Evolutionary conservation across 1,284 basidiomycete species (phyloP).

Genomic region (Malassezia sp.): DNA sequence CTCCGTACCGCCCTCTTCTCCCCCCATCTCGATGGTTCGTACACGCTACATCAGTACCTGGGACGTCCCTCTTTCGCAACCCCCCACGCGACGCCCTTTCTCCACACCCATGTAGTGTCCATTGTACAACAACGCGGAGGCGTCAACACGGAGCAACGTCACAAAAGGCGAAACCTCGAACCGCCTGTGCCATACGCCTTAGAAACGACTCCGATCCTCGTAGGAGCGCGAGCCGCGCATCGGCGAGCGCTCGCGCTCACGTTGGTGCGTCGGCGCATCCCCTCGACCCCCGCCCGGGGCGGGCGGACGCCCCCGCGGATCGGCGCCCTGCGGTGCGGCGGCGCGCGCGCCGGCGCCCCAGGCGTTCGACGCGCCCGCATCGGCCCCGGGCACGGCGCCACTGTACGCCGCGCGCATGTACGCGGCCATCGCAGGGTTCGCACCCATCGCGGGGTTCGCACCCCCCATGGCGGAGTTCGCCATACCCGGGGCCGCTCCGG

Average conservation of each 20-base stretch:
- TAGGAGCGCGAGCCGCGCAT: constrained; percentile 15
- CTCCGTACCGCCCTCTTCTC: too few relatives aligned
- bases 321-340: neutral
- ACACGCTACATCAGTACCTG: neutral
- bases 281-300: neutral
- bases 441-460: too few relatives aligned
- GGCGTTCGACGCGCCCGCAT: neutral
- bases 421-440: neutral
- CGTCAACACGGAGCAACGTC: too few relatives aligned
- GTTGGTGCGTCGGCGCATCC: too few relatives aligned
- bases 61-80: too few relatives aligned
- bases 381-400: neutral
- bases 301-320: constrained; percentile 1
- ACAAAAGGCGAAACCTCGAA: too few relatives aligned
- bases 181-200: neutral
- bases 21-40: too few relatives aligned
- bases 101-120: neutral
- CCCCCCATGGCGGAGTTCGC: constrained; percentile 11
- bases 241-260: constrained; percentile 15
- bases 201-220: constrained; percentile 16
- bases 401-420: constrained; percentile 9
- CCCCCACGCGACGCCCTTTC: neutral
- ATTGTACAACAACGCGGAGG: neutral
- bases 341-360: neutral
- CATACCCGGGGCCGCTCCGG: too few relatives aligned